Percentiles rank a stretch among this genome's conserved stretches.
These are phyloP conservation scores for Acidomyces sp. DNA, from an alignment of 495 filamentous ascomycete species.

Conservation along the genomic window DNA sequence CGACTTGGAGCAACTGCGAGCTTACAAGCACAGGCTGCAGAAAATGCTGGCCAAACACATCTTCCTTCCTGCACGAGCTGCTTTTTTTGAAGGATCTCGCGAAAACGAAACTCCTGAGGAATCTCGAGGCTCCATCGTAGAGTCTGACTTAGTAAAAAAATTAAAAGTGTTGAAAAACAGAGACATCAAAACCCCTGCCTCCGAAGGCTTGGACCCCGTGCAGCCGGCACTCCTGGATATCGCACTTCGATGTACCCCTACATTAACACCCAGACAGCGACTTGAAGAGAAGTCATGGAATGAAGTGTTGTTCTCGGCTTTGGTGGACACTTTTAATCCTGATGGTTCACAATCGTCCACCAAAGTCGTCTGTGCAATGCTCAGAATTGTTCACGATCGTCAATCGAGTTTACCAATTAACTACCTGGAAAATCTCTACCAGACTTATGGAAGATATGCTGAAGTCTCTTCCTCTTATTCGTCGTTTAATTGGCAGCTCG, in stretches of 20 bases:
- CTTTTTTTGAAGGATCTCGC: constrained; percentile 23
- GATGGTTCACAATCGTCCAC: too few species aligned
- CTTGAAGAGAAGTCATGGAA: constrained; percentile 25
- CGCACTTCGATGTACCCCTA: constrained; percentile 18
- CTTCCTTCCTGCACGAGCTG: constrained; percentile 49
- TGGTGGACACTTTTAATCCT: too few species aligned
- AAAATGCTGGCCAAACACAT: constrained; percentile 56
- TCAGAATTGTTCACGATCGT: too few species aligned
- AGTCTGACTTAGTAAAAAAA: background rate
- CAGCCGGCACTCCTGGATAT: constrained; percentile 25
- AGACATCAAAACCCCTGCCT: background rate
- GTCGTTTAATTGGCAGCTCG: too few species aligned
- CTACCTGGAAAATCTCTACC: too few species aligned
- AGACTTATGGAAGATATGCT: too few species aligned
- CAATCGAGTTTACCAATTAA: too few species aligned
- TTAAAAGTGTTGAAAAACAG: background rate
- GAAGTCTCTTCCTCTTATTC: too few species aligned
- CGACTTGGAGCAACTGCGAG: background rate
- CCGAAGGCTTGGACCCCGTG: too few species aligned
- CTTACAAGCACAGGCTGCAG: constrained; percentile 38
- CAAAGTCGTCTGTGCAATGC: too few species aligned
- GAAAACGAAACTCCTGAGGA: constrained; percentile 20
- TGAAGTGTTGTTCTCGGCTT: constrained; percentile 22
- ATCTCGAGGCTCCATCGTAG: background rate
- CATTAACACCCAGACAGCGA: constrained; percentile 15